These are phyloP conservation scores for Exophiala bonariae DNA, from an alignment of 2,329 filamentous ascomycete genomes.

Conservation along the genomic window DNA sequence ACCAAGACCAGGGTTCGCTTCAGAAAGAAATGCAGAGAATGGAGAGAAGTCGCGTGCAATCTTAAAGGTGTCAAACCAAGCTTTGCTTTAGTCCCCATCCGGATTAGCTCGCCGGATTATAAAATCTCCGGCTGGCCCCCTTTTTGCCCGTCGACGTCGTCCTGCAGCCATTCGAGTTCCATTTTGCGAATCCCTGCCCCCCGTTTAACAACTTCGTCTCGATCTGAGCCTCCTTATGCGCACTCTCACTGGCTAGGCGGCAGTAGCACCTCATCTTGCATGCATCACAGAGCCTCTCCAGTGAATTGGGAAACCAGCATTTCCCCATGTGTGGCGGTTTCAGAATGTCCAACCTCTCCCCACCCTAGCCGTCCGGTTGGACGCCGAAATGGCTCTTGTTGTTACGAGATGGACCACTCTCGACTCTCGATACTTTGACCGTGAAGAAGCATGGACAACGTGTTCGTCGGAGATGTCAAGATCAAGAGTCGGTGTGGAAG, in stretches of 20 bases:
- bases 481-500: no score
- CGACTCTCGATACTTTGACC: no score
- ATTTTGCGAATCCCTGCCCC: background rate
- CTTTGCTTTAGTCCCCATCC: slow-evolving; percentile 11
- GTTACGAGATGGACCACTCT: background rate
- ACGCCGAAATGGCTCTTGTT: background rate
- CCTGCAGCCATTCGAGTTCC: background rate
- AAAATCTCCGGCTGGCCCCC: slow-evolving; percentile 20
- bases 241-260: background rate
- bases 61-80: slow-evolving; percentile 27
- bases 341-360: slow-evolving; percentile 14
- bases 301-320: no score
- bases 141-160: slow-evolving; percentile 3
- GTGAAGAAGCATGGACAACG: no score
- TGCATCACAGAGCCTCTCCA: slow-evolving; percentile 2
- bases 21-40: background rate
- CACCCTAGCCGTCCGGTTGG: background rate
- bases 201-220: background rate
- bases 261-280: slow-evolving; percentile 22
- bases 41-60: slow-evolving; percentile 16
- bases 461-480: no score
- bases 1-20: background rate
- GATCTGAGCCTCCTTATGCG: background rate
- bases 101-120: slow-evolving; percentile 4
- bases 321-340: slow-evolving; percentile 10